These are phyloP conservation scores for Picochlorum sp. DNA, from an alignment of 139 green algal species.

Conservation along the genomic window DNA sequence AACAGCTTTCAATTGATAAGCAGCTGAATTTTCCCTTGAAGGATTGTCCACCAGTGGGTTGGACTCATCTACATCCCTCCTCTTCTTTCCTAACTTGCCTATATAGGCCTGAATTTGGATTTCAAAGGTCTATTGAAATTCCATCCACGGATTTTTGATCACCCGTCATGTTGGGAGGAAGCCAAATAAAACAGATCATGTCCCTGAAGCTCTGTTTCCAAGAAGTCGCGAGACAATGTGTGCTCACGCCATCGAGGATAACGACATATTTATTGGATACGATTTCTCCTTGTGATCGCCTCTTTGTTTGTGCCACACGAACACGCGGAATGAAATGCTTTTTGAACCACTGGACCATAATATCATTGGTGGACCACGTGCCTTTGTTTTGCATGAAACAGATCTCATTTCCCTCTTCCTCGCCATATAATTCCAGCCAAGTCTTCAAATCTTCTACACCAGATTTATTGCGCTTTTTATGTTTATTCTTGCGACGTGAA, in stretches of 20 bases:
- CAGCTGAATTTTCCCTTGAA: too few relatives aligned
- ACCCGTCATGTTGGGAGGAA: constrained; percentile 7
- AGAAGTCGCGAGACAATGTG: neutral
- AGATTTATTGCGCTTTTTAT: too few relatives aligned
- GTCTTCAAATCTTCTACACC: too few relatives aligned
- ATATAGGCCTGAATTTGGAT: neutral
- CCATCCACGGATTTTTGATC: neutral
- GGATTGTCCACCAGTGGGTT: too few relatives aligned
- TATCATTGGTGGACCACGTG: too few relatives aligned
- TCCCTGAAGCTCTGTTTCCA: neutral
- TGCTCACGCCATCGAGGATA: neutral
- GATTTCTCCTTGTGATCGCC: neutral
- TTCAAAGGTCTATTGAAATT: constrained; percentile 5
- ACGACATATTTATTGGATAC: neutral
- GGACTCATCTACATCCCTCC: too few relatives aligned
- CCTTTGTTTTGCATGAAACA: too few relatives aligned
- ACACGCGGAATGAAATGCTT: neutral
- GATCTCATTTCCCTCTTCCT: too few relatives aligned
- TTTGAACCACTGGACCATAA: neutral
- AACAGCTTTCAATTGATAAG: too few relatives aligned
- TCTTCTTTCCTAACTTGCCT: too few relatives aligned
- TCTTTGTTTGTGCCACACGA: neutral
- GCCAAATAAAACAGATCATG: neutral
- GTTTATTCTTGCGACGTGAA: too few relatives aligned
- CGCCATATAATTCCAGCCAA: too few relatives aligned